A percentile compares a stretch with the other conserved stretches of the same genome.
Conservation (phyloP, 805 yeast species). For the Wickerhamiella australiensis region DNA sequence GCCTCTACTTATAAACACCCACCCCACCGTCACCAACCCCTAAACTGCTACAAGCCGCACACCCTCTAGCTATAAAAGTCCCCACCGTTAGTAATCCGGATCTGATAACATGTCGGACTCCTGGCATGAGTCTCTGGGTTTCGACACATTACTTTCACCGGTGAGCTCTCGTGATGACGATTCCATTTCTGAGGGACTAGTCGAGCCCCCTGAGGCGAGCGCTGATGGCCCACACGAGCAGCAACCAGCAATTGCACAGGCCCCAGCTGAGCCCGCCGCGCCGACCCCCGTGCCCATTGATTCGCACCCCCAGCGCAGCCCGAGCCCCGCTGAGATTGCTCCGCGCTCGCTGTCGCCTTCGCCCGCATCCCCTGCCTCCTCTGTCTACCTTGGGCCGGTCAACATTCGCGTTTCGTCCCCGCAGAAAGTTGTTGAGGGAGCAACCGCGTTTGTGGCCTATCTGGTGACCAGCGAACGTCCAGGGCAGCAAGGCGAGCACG, state of each 20-base stretch:
- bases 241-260: too few relatives aligned
- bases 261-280: too few relatives aligned
- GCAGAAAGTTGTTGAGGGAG: slow-evolving; percentile 22
- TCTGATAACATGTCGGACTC: slow-evolving; percentile 5
- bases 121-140: neutral
- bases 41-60: too few relatives aligned
- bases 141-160: neutral
- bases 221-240: neutral
- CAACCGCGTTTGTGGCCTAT: slow-evolving; percentile 54
- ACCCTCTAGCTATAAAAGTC: too few relatives aligned
- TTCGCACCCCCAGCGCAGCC: too few relatives aligned
- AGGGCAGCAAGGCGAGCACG: slow-evolving; percentile 25
- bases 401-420: slow-evolving; percentile 20
- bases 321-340: too few relatives aligned
- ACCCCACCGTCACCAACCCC: too few relatives aligned
- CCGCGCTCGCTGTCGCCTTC: too few relatives aligned
- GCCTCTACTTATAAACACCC: neutral
- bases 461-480: slow-evolving; percentile 42
- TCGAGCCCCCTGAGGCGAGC: too few relatives aligned
- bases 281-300: too few relatives aligned
- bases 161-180: neutral
- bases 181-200: too few relatives aligned
- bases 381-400: slow-evolving; percentile 1
- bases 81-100: neutral
- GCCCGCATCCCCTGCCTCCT: neutral